A percentile compares a stretch with the other conserved stretches of the same genome.
Evolutionary conservation across 1,284 basidiomycete genomes (phyloP).

Genomic region (Wolfiporia cocos): DNA sequence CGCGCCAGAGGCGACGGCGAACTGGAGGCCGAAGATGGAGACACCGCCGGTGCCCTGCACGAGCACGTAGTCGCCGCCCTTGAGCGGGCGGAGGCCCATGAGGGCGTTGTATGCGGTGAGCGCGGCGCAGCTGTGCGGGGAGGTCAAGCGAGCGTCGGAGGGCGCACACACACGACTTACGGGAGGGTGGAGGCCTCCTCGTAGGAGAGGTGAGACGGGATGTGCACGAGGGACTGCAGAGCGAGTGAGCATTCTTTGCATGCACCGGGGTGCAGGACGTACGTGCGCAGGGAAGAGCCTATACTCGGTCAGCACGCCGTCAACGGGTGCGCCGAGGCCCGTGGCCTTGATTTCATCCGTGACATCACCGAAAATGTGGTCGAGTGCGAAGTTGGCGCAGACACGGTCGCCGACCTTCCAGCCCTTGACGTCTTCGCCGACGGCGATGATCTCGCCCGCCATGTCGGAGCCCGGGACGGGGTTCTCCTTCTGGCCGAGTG

Average conservation of each 20-base stretch:
- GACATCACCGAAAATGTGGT: constrained; percentile 16
- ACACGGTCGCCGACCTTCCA: constrained; percentile 49
- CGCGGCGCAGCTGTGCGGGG: constrained; percentile 22
- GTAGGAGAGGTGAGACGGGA: constrained; percentile 28
- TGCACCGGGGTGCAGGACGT: background rate
- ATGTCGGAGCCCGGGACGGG: constrained; percentile 55
- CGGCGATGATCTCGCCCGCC: constrained; percentile 52
- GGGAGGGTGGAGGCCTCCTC: constrained; percentile 26
- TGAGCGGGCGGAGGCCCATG: constrained; percentile 25
- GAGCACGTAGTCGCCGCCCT: constrained; percentile 27
- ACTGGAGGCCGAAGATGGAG: constrained; percentile 29
- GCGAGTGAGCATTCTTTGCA: background rate
- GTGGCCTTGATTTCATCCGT: constrained; percentile 22
- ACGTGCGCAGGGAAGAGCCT: constrained; percentile 19
- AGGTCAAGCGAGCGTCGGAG: background rate
- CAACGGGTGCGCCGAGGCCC: constrained; percentile 39
- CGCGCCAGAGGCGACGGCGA: constrained; percentile 35
- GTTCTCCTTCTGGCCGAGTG: constrained; percentile 23
- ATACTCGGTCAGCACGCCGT: constrained; percentile 56
- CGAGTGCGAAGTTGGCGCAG: constrained; percentile 23
- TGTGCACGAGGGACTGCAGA: constrained; percentile 16
- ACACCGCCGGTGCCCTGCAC: constrained; percentile 36
- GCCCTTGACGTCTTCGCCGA: constrained; percentile 42
- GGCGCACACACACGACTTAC: constrained; percentile 5
- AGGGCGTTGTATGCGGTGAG: constrained; percentile 36